Conservation (phyloP, 345 rosid species). For the Lenwebbia sp. region DNA sequence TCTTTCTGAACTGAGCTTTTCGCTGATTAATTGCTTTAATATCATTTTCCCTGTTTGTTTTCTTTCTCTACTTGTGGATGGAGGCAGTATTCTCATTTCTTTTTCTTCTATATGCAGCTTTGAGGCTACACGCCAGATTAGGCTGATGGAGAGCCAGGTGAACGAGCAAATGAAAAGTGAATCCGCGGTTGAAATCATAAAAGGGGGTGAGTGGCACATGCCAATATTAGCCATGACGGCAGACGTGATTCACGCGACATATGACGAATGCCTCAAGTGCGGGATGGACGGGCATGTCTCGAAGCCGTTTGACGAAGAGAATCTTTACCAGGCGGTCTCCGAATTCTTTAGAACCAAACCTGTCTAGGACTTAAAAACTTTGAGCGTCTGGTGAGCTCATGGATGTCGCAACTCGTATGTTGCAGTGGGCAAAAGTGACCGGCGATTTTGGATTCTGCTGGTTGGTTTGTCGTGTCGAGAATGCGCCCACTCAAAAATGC, state of each 20-base stretch:
- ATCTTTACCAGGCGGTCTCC: constrained; percentile 77
- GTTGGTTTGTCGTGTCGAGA: not conserved
- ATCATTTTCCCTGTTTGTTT: not conserved
- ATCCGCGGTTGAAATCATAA: constrained; percentile 2
- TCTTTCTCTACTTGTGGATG: not conserved
- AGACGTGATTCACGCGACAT: constrained; percentile 88
- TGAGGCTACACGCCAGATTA: constrained; percentile 76
- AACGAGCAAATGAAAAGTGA: constrained; percentile 33
- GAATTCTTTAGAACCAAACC: constrained; percentile 64
- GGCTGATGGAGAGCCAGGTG: constrained; percentile 64
- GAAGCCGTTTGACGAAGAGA: constrained; percentile 93
- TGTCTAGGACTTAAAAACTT: constrained; percentile 2
- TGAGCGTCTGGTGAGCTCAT: not conserved
- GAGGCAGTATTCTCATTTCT: not conserved
- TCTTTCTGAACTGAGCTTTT: not conserved
- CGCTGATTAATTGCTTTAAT: not conserved
- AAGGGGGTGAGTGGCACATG: constrained; percentile 40
- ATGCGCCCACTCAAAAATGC: not conserved
- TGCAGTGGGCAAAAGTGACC: not conserved
- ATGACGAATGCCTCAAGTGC: constrained; percentile 67
- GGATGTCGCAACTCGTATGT: not conserved
- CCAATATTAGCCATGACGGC: constrained; percentile 98
- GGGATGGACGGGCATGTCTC: constrained; percentile 99
- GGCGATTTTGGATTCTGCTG: constrained; percentile 32
- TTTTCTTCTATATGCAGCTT: constrained; percentile 33